phyloP scores from a whole-genome alignment of 805 yeast species.

The Metschnikowia hibisci region DNA sequence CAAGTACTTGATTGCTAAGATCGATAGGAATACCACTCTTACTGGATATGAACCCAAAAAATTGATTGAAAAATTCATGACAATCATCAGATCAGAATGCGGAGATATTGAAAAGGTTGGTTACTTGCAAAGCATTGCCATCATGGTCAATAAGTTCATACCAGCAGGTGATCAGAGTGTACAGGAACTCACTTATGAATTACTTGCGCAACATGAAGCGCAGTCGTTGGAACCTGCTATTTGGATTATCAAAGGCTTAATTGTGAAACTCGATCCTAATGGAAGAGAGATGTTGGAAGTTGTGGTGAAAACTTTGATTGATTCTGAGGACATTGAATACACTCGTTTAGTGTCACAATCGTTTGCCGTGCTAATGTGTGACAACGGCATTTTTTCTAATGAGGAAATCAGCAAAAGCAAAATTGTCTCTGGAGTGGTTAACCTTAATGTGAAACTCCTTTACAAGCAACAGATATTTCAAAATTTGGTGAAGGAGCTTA shows the following conservation, averaged over 20 bases:
- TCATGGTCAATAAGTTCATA: constrained; percentile 48
- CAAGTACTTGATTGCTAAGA: constrained; percentile 47
- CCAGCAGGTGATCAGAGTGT: constrained; percentile 11
- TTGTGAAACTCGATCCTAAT: constrained; percentile 49
- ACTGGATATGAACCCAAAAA: constrained; percentile 11
- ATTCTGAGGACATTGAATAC: constrained; percentile 26
- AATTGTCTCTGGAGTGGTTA: constrained; percentile 42
- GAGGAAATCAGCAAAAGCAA: constrained; percentile 26
- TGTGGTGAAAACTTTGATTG: constrained; percentile 23
- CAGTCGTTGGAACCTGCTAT: constrained; percentile 48
- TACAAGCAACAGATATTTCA: constrained; percentile 81
- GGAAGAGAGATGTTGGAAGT: constrained; percentile 25
- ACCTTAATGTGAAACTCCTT: constrained; percentile 58
- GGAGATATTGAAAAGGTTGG: constrained; percentile 22
- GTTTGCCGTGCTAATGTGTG: constrained; percentile 64
- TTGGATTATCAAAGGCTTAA: constrained; percentile 72
- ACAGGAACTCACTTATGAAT: not conserved
- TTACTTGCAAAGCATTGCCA: constrained; percentile 51
- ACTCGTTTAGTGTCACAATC: constrained; percentile 41
- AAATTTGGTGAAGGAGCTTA: constrained; percentile 52
- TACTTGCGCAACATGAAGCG: constrained; percentile 6
- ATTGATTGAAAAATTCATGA: constrained; percentile 25
- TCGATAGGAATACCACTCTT: constrained; percentile 38
- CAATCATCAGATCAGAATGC: constrained; percentile 24
- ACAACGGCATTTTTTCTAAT: constrained; percentile 56